Evolutionary conservation across 139 green algal species (phyloP), one percentile per base, ranked within the genome.

Genomic region (Coelastrella sp.): DNA sequence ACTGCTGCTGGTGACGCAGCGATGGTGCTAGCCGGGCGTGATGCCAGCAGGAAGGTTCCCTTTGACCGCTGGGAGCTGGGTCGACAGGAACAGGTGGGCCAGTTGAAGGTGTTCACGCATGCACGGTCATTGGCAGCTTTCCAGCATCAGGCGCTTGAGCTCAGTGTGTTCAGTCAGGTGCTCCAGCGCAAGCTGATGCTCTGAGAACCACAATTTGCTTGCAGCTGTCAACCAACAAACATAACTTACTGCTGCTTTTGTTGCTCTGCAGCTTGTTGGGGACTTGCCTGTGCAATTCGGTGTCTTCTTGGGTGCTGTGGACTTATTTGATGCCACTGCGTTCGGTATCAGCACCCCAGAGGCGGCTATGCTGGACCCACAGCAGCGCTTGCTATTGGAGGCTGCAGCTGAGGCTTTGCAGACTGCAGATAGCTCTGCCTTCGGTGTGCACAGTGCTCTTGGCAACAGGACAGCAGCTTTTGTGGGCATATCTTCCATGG

Each of bases 371-470:
- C 94, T 98, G 92, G 97, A 98, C 90, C 96, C 96, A 1, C 97
- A 99, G 92, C 97, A 99, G 92, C 92, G 97, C 22, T 86, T 99
- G 91, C 93, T 98, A 66, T 79, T 98, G 77, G 87, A 96, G 90
- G 68, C 64, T 7, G 73, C 73, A 47, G 88, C 95, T n/a, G 61
- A 87, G 0, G 60, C 79, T 66, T 76, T 77, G 68, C 2, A 60
- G 56, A 65, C 79, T 58, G 17, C 23, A 19, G 57, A 60, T 47
- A 0, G 19, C 16, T 7, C 56, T 64, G 23, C 66, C 10, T 23
- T 4, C 23, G 8, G 74, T 22, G 68, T 6, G 3, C 3, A 22
- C 13, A 10, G 73, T 54, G 85, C 65, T 60, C n/a, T 32, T 22
- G 75, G 17, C 5, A 32, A 58, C 23, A 91, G 81, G 22, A 82